Conservation (phyloP, 352 stramenopile species). For the Phytophthora sp. region DNA sequence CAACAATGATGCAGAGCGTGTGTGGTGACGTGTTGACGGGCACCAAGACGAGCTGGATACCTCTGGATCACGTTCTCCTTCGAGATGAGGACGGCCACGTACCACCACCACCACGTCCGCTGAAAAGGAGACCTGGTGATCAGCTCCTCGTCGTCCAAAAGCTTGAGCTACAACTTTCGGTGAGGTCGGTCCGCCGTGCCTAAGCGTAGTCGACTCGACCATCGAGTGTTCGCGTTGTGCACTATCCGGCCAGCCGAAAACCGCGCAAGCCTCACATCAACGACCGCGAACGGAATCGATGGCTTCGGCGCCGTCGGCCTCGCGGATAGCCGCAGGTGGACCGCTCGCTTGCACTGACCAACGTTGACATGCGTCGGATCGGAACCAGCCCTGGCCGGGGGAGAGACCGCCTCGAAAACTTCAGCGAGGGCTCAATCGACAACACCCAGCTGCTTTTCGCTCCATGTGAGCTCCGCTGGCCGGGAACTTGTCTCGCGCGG, state of each 20-base stretch:
- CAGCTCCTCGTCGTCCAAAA: too few relatives aligned
- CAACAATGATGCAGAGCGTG: too few relatives aligned
- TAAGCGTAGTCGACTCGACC: too few relatives aligned
- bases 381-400: conserved; percentile 14
- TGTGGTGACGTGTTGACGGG: too few relatives aligned
- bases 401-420: conserved; percentile 15
- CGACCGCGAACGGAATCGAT: conserved; percentile 8
- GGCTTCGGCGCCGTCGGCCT: not conserved
- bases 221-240: too few relatives aligned
- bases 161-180: too few relatives aligned
- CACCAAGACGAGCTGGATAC: not conserved
- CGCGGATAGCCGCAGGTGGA: conserved; percentile 12
- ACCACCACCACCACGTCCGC: too few relatives aligned
- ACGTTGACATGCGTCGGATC: conserved; percentile 14
- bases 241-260: conserved; percentile 3
- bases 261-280: conserved; percentile 3
- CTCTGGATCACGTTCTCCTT: not conserved
- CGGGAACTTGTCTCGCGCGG: conserved; percentile 2
- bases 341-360: not conserved
- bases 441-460: conserved; percentile 30
- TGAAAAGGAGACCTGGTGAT: too few relatives aligned
- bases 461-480: conserved; percentile 1
- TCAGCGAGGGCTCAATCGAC: conserved; percentile 10
- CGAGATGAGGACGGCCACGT: too few relatives aligned
- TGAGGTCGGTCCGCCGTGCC: too few relatives aligned